These are phyloP conservation scores for Leccinum rimulosum DNA, from an alignment of 768 basidiomycete species.

Conservation along the genomic window DNA sequence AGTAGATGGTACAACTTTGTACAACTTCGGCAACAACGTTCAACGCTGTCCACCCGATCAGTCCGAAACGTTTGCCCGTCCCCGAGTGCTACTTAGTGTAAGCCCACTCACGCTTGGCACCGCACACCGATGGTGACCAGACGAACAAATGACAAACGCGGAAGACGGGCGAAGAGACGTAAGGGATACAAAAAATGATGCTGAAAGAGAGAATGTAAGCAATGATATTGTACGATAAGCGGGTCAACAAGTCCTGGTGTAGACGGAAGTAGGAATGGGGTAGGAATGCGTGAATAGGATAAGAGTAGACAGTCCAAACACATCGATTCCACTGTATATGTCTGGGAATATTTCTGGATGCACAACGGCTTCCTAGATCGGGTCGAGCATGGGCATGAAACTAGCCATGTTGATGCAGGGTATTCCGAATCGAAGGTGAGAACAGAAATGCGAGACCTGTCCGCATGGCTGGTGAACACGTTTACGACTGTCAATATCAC, in stretches of 20 bases:
- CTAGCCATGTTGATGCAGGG: constrained; percentile 6
- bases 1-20: constrained; percentile 17
- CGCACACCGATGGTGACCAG: neutral
- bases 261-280: constrained; percentile 20
- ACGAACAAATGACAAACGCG: constrained; percentile 1
- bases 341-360: constrained; percentile 26
- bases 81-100: neutral
- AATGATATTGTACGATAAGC: constrained; percentile 33
- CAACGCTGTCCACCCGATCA: constrained; percentile 15
- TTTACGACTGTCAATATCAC: neutral
- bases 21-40: constrained; percentile 4
- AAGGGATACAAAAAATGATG: constrained; percentile 19
- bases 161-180: constrained; percentile 4
- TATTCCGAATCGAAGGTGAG: constrained; percentile 3
- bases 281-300: constrained; percentile 24
- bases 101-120: neutral
- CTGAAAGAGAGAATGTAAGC: constrained; percentile 24
- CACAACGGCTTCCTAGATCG: constrained; percentile 27
- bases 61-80: neutral
- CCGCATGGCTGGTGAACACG: constrained; percentile 6
- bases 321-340: constrained; percentile 15
- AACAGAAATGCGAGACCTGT: constrained; percentile 4
- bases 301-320: constrained; percentile 24
- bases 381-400: constrained; percentile 7
- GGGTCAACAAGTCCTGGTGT: constrained; percentile 23